Percentiles rank a stretch among this genome's conserved stretches.
Evolutionary conservation across 2,329 filamentous ascomycete genomes (phyloP).

Genomic region (Talaromyces sp.): DNA sequence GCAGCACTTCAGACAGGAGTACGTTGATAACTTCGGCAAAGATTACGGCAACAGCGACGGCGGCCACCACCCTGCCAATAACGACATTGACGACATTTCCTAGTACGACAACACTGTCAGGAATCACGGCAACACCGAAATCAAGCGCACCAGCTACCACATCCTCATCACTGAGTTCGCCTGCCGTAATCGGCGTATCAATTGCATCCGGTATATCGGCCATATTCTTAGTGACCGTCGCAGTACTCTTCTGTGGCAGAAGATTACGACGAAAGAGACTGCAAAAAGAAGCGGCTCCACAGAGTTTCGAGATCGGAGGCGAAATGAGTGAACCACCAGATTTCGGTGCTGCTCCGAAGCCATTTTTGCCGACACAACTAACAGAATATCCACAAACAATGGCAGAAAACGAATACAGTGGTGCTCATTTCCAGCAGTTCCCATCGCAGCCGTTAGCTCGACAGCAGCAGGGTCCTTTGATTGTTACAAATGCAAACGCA

Average conservation of each 20-base stretch:
- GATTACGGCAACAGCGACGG: neutral
- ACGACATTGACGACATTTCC: neutral
- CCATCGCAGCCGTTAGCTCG: conserved; percentile 21
- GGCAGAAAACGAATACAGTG: conserved; percentile 15
- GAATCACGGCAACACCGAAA: neutral
- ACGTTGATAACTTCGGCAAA: neutral
- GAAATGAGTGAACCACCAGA: conserved; percentile 38
- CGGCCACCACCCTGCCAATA: neutral
- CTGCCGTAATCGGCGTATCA: conserved; percentile 39
- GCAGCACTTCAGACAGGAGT: neutral
- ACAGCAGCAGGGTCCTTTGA: conserved; percentile 5
- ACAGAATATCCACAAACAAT: neutral
- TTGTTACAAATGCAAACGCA: conserved; percentile 29
- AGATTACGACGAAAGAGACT: conserved; percentile 29
- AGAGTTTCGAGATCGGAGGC: conserved; percentile 42
- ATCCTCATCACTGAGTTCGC: conserved; percentile 27
- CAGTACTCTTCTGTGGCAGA: conserved; percentile 34
- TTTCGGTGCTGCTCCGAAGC: conserved; percentile 26
- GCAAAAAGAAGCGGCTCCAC: conserved; percentile 23
- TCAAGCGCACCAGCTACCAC: neutral
- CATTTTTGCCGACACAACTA: neutral
- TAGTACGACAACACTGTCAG: neutral
- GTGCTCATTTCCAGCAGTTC: conserved; percentile 18
- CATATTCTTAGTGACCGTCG: conserved; percentile 35
- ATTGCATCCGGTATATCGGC: conserved; percentile 38